Percentiles rank a stretch among this genome's conserved stretches.
Conservation (phyloP, 345 rosid species). For the Anastatica hierochuntica region DNA sequence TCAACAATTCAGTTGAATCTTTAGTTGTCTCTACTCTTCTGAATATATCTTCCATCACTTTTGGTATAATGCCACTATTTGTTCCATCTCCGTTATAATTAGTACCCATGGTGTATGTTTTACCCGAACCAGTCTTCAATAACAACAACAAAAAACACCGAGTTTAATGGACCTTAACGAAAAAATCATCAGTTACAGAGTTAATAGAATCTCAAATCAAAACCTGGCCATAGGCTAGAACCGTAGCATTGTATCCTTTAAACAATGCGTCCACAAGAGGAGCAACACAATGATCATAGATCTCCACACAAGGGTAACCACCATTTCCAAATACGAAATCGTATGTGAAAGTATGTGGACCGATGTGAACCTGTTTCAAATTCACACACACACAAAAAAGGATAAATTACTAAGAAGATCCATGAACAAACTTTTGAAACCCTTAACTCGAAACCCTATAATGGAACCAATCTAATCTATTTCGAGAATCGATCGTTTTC, state of each 20-base stretch:
- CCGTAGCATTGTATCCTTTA: constrained; percentile 86
- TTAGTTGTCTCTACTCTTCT: constrained; percentile 36
- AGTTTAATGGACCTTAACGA: not conserved
- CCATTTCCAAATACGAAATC: constrained; percentile 61
- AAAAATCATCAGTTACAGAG: not conserved
- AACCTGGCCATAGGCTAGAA: constrained; percentile 97
- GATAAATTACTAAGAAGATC: too few species aligned
- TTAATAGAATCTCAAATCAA: not conserved
- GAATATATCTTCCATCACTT: constrained; percentile 73
- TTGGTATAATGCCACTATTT: constrained; percentile 61
- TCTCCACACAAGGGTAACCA: constrained; percentile 36
- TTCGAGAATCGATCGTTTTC: not conserved
- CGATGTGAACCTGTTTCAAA: constrained; percentile 65
- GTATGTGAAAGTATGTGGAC: constrained; percentile 74
- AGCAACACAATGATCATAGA: constrained; percentile 66
- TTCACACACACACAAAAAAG: too few species aligned
- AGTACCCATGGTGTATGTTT: constrained; percentile 95
- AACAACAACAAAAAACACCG: not conserved
- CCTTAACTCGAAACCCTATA: too few species aligned
- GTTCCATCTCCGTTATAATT: constrained; percentile 60
- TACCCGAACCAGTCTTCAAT: constrained; percentile 83
- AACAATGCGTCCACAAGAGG: constrained; percentile 84
- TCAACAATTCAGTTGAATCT: constrained; percentile 52
- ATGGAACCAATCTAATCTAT: not conserved
- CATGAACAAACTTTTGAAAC: not conserved